These are phyloP conservation scores for Sugiyamaella lignohabitans DNA, from an alignment of 805 yeast genomes.

Conservation along the genomic window DNA sequence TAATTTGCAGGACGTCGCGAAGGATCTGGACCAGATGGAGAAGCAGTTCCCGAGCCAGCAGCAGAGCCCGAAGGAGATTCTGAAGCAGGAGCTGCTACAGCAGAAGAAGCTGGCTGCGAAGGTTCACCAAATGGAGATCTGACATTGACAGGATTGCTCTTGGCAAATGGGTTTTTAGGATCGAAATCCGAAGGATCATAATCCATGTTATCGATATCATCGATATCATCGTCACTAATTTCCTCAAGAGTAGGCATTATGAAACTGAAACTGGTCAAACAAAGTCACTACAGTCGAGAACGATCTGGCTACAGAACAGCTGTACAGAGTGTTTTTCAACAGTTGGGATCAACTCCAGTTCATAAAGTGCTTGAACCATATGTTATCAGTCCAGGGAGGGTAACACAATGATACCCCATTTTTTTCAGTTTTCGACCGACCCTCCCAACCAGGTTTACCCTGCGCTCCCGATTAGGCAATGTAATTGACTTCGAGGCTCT, in stretches of 20 bases:
- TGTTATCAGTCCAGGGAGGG: too few species aligned
- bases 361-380: constrained; percentile 13
- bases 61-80: constrained; percentile 11
- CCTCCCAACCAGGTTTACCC: too few species aligned
- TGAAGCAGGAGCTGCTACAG: constrained; percentile 11
- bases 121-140: constrained; percentile 14
- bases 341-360: not conserved
- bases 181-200: constrained; percentile 92
- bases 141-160: constrained; percentile 14
- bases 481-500: too few species aligned
- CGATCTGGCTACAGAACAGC: constrained; percentile 6
- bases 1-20: constrained; percentile 5
- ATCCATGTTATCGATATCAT: constrained; percentile 77
- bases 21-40: constrained; percentile 12
- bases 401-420: too few species aligned
- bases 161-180: constrained; percentile 38
- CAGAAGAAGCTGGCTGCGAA: constrained; percentile 9
- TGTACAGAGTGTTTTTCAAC: not conserved
- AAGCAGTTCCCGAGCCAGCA: constrained; percentile 12
- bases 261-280: not conserved
- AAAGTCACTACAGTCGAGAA: not conserved
- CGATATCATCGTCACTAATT: constrained; percentile 63
- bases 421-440: too few species aligned
- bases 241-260: constrained; percentile 34
- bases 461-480: too few species aligned